Base-by-base conservation (phyloP, 345 rosid species). In the Odontarrhena argentea region DNA sequence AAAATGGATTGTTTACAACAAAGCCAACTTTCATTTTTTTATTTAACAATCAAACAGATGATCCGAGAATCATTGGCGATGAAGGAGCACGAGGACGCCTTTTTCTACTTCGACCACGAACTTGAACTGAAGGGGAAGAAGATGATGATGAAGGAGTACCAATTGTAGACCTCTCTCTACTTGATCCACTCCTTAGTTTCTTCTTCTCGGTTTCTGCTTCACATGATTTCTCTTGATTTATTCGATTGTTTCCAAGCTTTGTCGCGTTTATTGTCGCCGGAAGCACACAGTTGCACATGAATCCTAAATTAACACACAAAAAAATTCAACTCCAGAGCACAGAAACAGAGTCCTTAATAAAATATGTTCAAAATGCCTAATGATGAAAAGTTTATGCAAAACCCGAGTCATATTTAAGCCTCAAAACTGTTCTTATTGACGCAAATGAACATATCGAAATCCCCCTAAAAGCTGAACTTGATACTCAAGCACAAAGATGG, bases 201-300 rank as follows among this genome's bases (percentile, higher is more conserved):
- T 81, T 81, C 84, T 79, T 80, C 68, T 84, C 96, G 26, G 51
- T 73, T 64, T 86, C 98, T 51, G 36, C 82, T 74, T 84, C 94
- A 41, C 56, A 71, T 50, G 78, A 50, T 70, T 85, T 86, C 8
- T 85, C 96, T 74, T 87, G 70, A 25, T 55, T 91, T 24, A 79
- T 71, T 69, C 78, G 77, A 59, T 81, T 89, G 63, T 79, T 77
- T 48, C 80, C 41, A 34, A 91, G 75, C 77, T 73, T 94, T 0
- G 85, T 87, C 45, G 92, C 77, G 70, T 84, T 84, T 71, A 94
- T 63, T 47, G 82, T 83, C 13, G 85, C 85, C 1, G 99, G 99
- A 74, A 94, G 96, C 65, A 94, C 90, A 77, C 97, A 94, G 57
- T 88, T 88, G 81, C 91, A 87, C 51, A 91, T 76, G 57, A 88